phyloP scores from a whole-genome alignment of 2,329 filamentous ascomycete genomes.

The Neofusicoccum sp. region DNA sequence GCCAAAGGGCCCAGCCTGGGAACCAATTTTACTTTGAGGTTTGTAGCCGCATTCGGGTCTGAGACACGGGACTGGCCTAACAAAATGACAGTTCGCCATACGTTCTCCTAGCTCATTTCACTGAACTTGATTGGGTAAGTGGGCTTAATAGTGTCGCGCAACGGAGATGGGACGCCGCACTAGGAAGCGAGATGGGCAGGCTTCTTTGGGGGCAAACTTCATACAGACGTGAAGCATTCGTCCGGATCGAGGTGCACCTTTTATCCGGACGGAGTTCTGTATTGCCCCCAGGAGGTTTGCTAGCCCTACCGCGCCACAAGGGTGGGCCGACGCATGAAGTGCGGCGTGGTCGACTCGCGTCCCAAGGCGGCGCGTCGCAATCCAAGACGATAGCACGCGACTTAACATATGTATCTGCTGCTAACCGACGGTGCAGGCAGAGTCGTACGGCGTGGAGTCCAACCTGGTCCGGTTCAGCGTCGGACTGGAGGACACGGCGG shows the following conservation, averaged over 20 bases:
- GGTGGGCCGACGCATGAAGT: conserved; percentile 1
- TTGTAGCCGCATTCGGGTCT: conserved; percentile 22
- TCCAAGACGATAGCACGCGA: not conserved
- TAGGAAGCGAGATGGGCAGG: conserved; percentile 10
- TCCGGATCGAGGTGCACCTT: not conserved
- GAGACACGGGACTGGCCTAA: not conserved
- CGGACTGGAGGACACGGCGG: conserved; percentile 76
- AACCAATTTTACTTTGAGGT: conserved; percentile 90
- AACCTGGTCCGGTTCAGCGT: conserved; percentile 85
- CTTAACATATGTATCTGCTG: conserved; percentile 7
- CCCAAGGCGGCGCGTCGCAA: not conserved
- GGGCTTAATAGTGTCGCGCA: conserved; percentile 2
- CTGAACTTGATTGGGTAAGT: conserved; percentile 83
- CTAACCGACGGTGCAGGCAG: conserved; percentile 53
- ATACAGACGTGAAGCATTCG: not conserved
- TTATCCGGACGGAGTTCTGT: not conserved
- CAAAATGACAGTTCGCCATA: conserved; percentile 70
- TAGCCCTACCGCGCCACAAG: conserved; percentile 12
- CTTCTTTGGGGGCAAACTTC: conserved; percentile 17
- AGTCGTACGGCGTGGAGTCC: conserved; percentile 76
- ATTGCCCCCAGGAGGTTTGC: not conserved
- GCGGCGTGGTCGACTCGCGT: not conserved
- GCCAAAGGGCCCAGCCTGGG: conserved; percentile 93
- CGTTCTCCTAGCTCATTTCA: conserved; percentile 87
- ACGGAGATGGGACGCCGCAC: not conserved